Evolutionary conservation across 225 moss, liverwort and hornwort species (phyloP).

Genomic region (Lunularia cruciata): DNA sequence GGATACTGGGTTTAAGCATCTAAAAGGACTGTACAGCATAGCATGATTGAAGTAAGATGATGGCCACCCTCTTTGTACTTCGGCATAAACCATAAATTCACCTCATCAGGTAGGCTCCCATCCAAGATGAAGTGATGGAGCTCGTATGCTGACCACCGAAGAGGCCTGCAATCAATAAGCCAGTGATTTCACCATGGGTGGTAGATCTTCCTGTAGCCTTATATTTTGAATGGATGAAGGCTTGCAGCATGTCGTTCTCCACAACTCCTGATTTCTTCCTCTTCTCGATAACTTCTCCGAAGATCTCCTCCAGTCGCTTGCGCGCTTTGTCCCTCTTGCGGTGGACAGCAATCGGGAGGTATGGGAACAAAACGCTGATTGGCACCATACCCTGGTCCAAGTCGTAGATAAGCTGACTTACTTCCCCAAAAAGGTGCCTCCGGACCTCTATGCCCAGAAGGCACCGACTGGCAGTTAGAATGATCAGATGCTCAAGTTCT

Average conservation of each 20-base stretch:
- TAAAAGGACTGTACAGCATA: too few species aligned
- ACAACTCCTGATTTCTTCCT: conserved; percentile 71
- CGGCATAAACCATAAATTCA: conserved; percentile 47
- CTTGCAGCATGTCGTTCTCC: conserved; percentile 91
- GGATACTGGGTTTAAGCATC: too few species aligned
- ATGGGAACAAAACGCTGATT: conserved; percentile 83
- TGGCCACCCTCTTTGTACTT: too few species aligned
- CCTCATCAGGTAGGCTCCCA: conserved; percentile 84
- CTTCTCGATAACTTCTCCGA: conserved; percentile 60
- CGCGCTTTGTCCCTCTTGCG: conserved; percentile 90
- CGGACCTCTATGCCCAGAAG: conserved; percentile 87
- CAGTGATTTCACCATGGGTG: conserved; percentile 84
- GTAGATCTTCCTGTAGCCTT: conserved; percentile 72
- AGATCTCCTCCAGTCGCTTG: conserved; percentile 77
- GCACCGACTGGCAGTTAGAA: conserved; percentile 90
- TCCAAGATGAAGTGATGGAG: conserved; percentile 97
- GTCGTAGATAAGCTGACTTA: conserved; percentile 77
- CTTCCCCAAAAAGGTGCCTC: conserved; percentile 81
- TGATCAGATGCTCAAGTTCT: conserved; percentile 80
- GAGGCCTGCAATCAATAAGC: conserved; percentile 90
- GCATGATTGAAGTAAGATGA: too few species aligned
- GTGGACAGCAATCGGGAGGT: conserved; percentile 91
- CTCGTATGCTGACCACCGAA: conserved; percentile 99
- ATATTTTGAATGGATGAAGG: conserved; percentile 97
- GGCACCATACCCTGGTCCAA: conserved; percentile 96